These are phyloP conservation scores for Rhizopogon parksii DNA, from an alignment of 1,284 basidiomycete genomes.

Conservation along the genomic window DNA sequence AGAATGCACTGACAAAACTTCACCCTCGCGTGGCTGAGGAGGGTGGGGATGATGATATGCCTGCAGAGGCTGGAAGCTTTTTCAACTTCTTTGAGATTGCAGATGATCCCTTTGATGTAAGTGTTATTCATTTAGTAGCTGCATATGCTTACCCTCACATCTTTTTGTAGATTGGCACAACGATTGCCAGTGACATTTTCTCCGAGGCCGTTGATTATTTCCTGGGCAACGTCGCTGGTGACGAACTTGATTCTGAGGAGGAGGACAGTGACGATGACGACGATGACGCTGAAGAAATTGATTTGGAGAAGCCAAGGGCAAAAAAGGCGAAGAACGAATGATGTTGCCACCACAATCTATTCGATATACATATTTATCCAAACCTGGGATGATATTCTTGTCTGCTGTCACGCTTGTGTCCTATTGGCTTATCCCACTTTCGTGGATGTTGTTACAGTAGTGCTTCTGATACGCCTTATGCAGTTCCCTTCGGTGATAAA, in stretches of 20 bases:
- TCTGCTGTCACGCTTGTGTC: constrained; percentile 8
- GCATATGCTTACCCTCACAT: constrained; percentile 4
- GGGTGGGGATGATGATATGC: constrained; percentile 45
- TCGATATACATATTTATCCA: constrained; percentile 24
- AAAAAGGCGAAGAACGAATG: constrained; percentile 66
- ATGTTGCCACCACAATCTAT: constrained; percentile 11
- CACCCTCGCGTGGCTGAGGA: constrained; percentile 63
- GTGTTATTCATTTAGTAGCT: constrained; percentile 22
- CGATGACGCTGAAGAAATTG: constrained; percentile 72
- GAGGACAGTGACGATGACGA: constrained; percentile 58
- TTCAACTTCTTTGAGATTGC: constrained; percentile 80
- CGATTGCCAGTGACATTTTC: constrained; percentile 71
- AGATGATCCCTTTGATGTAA: constrained; percentile 60
- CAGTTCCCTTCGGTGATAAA: neutral
- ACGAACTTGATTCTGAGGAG: constrained; percentile 57
- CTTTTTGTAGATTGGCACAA: constrained; percentile 53
- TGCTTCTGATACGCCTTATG: neutral
- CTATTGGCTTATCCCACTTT: constrained; percentile 1
- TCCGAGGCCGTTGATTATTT: constrained; percentile 73
- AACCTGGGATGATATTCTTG: constrained; percentile 8
- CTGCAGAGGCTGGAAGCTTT: constrained; percentile 72
- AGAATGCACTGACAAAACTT: constrained; percentile 68
- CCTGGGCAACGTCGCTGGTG: constrained; percentile 53
- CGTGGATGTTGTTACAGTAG: neutral
- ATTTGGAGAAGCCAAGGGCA: constrained; percentile 68